Evolutionary conservation across 2,329 filamentous ascomycete genomes (phyloP).

Genomic region (Neoarthrinium moseri): DNA sequence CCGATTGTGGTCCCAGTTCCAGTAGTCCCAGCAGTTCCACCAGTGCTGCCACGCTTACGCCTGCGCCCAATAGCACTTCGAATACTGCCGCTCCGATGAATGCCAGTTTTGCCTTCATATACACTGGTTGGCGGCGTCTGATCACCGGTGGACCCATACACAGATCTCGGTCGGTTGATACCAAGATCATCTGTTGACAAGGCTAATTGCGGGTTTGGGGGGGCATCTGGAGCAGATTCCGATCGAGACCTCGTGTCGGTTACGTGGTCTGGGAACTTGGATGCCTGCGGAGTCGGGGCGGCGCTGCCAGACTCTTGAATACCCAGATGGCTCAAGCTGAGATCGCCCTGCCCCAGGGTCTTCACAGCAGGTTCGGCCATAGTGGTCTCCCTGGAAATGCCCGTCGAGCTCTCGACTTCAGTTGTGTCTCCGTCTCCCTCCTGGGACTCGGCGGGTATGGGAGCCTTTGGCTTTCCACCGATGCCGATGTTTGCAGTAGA

Average conservation of each 20-base stretch:
- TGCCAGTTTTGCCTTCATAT: slow-evolving; percentile 58
- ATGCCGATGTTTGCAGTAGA: slow-evolving; percentile 61
- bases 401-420: slow-evolving; percentile 43
- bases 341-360: slow-evolving; percentile 83
- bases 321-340: slow-evolving; percentile 86
- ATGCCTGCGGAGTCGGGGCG: slow-evolving; percentile 54
- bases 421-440: slow-evolving; percentile 34
- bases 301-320: slow-evolving; percentile 61
- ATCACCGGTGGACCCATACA: slow-evolving; percentile 53
- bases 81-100: slow-evolving; percentile 66
- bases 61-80: slow-evolving; percentile 60
- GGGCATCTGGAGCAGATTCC: slow-evolving; percentile 58
- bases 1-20: slow-evolving; percentile 66
- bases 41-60: slow-evolving; percentile 81
- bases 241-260: slow-evolving; percentile 48
- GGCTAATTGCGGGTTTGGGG: slow-evolving; percentile 28
- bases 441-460: slow-evolving; percentile 31
- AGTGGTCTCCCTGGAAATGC: slow-evolving; percentile 35
- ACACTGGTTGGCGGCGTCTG: slow-evolving; percentile 67
- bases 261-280: slow-evolving; percentile 49
- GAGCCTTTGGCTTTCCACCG: slow-evolving; percentile 39
- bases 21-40: slow-evolving; percentile 55
- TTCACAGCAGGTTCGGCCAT: slow-evolving; percentile 72
- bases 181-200: slow-evolving; percentile 34
- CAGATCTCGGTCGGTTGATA: slow-evolving; percentile 44